Percentiles rank a stretch among this genome's conserved stretches.
Conservation (phyloP, 2,329 filamentous ascomycete species). For the Neofusicoccum umdonicola region DNA sequence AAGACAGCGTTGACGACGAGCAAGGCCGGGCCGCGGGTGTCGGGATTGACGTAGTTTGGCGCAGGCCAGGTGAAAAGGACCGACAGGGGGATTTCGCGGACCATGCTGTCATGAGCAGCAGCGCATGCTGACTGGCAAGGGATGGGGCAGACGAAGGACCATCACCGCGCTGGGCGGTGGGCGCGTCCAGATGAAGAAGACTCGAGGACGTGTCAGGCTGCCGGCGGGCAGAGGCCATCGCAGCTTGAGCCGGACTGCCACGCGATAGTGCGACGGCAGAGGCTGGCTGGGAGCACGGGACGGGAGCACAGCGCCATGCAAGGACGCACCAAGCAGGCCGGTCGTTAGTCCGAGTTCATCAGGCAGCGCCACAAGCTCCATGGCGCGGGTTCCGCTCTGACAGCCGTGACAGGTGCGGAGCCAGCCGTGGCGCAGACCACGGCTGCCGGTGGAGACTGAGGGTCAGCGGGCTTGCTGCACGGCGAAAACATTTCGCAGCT, state of each 20-base stretch:
- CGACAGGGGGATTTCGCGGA: conserved; percentile 30
- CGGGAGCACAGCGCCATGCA: not conserved
- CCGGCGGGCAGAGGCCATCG: too few relatives aligned
- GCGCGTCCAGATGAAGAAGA: too few relatives aligned
- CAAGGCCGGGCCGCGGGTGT: conserved; percentile 39
- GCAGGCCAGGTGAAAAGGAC: conserved; percentile 39
- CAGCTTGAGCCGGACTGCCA: not conserved
- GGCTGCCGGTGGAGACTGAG: too few relatives aligned
- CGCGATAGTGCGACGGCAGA: conserved; percentile 5
- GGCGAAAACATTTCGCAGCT: too few relatives aligned
- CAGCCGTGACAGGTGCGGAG: too few relatives aligned
- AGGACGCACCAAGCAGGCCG: not conserved
- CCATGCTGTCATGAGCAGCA: not conserved
- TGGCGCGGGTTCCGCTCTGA: too few relatives aligned
- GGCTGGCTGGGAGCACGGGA: not conserved
- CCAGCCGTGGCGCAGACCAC: too few relatives aligned
- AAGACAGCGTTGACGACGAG: conserved; percentile 41
- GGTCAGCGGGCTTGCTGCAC: too few relatives aligned
- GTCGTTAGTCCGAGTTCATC: too few relatives aligned
- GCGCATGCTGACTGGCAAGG: not conserved
- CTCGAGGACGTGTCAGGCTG: not conserved
- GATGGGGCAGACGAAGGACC: not conserved
- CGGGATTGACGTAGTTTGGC: conserved; percentile 43
- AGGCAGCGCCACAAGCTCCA: too few relatives aligned
- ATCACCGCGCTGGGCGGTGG: not conserved